Base-by-base conservation (phyloP, 2,329 filamentous ascomycete species). In the Fonsecaea pugnacius region DNA sequence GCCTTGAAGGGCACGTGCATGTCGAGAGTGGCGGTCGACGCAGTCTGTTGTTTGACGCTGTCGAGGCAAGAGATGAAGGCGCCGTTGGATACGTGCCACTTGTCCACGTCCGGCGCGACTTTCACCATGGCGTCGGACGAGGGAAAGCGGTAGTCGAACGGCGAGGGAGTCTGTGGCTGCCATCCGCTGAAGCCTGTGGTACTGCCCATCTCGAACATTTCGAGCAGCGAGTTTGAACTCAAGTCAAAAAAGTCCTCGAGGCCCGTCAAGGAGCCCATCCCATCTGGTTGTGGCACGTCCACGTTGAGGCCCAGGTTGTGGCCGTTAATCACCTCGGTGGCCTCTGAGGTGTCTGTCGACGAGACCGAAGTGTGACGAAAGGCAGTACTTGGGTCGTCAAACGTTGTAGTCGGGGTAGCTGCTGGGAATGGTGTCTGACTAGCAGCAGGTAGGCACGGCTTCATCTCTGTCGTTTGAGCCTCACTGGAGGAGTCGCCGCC, bases 11-110 rank as follows among this genome's bases (percentile, higher is more conserved):
- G 63, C 27, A 69, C 66, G 18, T 69, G 64, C 43, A 69, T 58
- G 40, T 69, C 65, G n/a, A 63, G 60, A 7, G 64, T 62, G 12
- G 53, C 21, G 8, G 60, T 65, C 16, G 61, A 60, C 4, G 51
- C 48, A 32, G 52, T 40, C 8, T 50, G 62, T 14, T 64, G 51
- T 58, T 66, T 65, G 43, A 69, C 60, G 12, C 38, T 46, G 54
- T 65, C 50, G 12, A 69, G 50, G 43, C 58, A 62, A 30, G 30
- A 46, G n/a, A 64, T 67, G 51, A 70, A 69, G 4, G 69, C 69
- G 10, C 66, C 65, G 56, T 70, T 67, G 4, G 69, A 70, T 1
- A 69, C 68, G 33, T 69, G 57, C 69, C 69, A 70, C 40, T 70
- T 70, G 24, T 67, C 65, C 24, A 65, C 52, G 52, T 70, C 69